Evolutionary conservation across 2,329 filamentous ascomycete species (phyloP).

Genomic region (Fusarium secorum): DNA sequence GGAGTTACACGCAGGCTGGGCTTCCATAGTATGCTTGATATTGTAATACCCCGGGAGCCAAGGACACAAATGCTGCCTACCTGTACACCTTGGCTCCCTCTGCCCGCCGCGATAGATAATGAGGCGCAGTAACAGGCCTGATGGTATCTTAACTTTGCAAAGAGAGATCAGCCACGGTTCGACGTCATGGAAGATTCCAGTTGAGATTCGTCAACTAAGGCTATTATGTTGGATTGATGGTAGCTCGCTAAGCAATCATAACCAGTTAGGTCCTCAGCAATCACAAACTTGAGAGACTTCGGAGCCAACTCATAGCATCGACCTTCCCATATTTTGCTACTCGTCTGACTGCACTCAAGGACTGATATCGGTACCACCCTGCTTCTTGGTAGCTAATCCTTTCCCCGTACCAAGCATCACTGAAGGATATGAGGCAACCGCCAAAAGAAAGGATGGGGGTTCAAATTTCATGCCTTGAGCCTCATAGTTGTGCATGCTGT

Average conservation of each 20-base stretch:
- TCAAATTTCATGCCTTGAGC: background rate
- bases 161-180: background rate
- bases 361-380: background rate
- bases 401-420: background rate
- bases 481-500: background rate
- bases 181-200: too few relatives aligned
- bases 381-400: background rate
- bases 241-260: background rate
- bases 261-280: background rate
- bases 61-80: background rate
- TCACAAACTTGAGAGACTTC: background rate
- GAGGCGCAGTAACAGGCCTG: background rate
- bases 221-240: too few relatives aligned
- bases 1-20: background rate
- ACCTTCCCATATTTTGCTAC: background rate
- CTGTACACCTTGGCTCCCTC: background rate
- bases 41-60: background rate
- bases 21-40: background rate
- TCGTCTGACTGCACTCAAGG: background rate
- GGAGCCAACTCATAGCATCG: background rate
- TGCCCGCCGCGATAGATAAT: too few relatives aligned
- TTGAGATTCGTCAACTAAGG: background rate
- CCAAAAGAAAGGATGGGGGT: background rate
- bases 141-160: fast-evolving
- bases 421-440: background rate